Conservation (phyloP, 768 basidiomycete species). For the Auriscalpium vulgare region DNA sequence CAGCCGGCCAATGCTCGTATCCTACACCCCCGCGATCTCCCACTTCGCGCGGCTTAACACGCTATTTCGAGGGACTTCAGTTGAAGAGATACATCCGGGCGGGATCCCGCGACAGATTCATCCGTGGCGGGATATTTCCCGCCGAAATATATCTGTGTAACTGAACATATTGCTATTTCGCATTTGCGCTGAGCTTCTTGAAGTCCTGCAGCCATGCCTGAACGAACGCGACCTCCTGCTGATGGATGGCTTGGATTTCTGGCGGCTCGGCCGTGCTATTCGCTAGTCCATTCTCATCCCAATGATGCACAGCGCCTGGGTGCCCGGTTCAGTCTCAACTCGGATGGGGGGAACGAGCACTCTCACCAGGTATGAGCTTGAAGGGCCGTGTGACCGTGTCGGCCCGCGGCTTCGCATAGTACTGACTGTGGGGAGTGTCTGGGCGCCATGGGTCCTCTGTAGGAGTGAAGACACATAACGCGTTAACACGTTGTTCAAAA, state of each 20-base stretch:
- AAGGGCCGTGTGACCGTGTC: constrained; percentile 75
- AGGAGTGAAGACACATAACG: background rate
- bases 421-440: constrained; percentile 69
- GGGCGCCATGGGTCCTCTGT: constrained; percentile 89
- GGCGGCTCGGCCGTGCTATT: constrained; percentile 59
- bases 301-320: constrained; percentile 69
- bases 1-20: too few relatives aligned
- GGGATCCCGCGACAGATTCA: too few relatives aligned
- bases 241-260: constrained; percentile 75
- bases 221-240: constrained; percentile 75
- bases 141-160: too few relatives aligned
- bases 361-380: constrained; percentile 76
- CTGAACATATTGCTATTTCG: too few relatives aligned
- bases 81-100: too few relatives aligned
- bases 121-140: too few relatives aligned
- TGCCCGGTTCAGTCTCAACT: background rate
- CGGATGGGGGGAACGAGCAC: constrained; percentile 3
- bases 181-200: background rate
- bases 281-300: constrained; percentile 64
- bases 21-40: too few relatives aligned
- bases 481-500: too few relatives aligned
- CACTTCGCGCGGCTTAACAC: too few relatives aligned
- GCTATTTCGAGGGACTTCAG: too few relatives aligned
- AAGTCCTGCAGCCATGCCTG: constrained; percentile 57
- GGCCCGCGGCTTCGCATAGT: constrained; percentile 52